Conservation (phyloP, 805 yeast species). For the Yarrowia sp. region DNA sequence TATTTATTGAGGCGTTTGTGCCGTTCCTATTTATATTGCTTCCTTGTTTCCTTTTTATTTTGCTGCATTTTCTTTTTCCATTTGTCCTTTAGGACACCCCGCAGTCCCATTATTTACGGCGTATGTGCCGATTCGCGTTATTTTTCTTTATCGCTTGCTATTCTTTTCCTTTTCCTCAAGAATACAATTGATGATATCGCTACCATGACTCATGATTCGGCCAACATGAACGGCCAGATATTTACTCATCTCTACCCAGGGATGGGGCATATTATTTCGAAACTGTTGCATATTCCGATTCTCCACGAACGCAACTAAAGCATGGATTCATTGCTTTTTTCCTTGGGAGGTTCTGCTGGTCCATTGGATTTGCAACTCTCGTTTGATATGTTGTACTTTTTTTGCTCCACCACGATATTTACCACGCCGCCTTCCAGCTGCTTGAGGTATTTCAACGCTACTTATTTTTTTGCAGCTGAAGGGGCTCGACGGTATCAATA, state of each 20-base stretch:
- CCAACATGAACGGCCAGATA: not conserved
- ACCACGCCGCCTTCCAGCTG: not conserved
- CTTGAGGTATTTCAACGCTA: not conserved
- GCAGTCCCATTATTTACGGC: not conserved
- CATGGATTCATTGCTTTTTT: not conserved
- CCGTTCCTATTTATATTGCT: slow-evolving; percentile 15
- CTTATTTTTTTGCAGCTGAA: not conserved
- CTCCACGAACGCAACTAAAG: not conserved
- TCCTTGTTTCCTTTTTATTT: slow-evolving; percentile 1
- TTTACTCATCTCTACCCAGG: not conserved
- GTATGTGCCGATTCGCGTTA: slow-evolving; percentile 15
- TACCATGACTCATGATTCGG: slow-evolving; percentile 13
- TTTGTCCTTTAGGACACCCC: slow-evolving; percentile 12
- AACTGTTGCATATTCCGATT: not conserved
- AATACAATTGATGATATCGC: slow-evolving; percentile 24
- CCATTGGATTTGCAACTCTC: slow-evolving; percentile 3
- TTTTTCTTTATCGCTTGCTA: slow-evolving; percentile 22
- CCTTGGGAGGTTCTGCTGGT: slow-evolving; percentile 9
- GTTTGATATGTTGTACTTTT: not conserved
- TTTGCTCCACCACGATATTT: not conserved
- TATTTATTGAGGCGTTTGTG: slow-evolving; percentile 23
- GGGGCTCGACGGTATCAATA: not conserved
- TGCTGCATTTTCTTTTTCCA: not conserved
- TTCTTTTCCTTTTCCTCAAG: slow-evolving; percentile 18
- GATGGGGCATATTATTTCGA: slow-evolving; percentile 5